Percentiles rank a stretch among this genome's conserved stretches.
phyloP scores from a whole-genome alignment of 2,329 filamentous ascomycete genomes.

The Stemphylium lycopersici region DNA sequence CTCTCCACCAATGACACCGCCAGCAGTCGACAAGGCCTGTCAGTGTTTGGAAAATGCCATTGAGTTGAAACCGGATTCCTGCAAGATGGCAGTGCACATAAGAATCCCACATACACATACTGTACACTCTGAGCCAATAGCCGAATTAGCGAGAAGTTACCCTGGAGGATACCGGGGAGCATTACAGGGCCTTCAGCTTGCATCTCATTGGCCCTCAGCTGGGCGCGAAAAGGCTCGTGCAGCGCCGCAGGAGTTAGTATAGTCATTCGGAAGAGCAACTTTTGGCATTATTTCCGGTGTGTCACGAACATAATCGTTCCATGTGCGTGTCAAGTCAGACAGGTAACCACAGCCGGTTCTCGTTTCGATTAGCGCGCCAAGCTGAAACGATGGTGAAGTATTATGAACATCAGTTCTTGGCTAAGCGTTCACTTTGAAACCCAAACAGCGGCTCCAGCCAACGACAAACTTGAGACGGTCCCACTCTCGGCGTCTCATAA shows the following conservation, averaged over 20 bases:
- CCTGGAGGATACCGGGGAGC: background rate
- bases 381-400: constrained; percentile 45
- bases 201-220: background rate
- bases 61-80: constrained; percentile 4
- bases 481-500: constrained; percentile 25
- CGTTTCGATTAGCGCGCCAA: constrained; percentile 40
- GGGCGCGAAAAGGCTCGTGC: background rate
- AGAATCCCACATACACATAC: background rate
- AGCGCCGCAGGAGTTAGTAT: background rate
- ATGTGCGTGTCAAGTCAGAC: constrained; percentile 34
- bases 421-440: constrained; percentile 36
- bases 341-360: constrained; percentile 12
- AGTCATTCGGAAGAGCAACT: background rate
- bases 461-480: constrained; percentile 23
- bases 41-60: constrained; percentile 7
- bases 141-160: background rate
- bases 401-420: constrained; percentile 32
- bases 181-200: background rate
- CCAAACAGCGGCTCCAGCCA: constrained; percentile 27
- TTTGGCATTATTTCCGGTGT: constrained; percentile 10
- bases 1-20: constrained; percentile 24
- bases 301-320: constrained; percentile 21
- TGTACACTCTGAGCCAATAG: background rate
- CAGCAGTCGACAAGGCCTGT: constrained; percentile 14
- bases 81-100: background rate